These are phyloP conservation scores for Ustilaginoidea virens DNA, from an alignment of 2,329 filamentous ascomycete genomes.

Conservation along the genomic window DNA sequence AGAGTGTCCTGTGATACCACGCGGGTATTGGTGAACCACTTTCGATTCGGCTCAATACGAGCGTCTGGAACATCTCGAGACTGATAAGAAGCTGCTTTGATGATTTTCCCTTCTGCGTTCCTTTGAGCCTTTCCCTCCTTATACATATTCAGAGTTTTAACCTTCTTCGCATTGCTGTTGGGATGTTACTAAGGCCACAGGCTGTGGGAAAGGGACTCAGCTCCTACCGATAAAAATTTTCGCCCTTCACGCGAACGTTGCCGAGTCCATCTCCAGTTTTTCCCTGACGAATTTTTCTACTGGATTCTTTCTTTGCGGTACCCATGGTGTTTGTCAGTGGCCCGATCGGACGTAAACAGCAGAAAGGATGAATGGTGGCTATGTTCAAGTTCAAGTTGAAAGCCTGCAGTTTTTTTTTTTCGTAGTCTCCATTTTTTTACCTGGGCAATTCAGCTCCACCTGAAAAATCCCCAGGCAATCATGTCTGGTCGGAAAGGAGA, in stretches of 20 bases:
- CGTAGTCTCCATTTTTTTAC: slow-evolving; percentile 1
- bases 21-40: slow-evolving; percentile 95
- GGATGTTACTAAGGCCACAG: slow-evolving; percentile 6
- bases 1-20: slow-evolving; percentile 81
- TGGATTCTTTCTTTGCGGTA: slow-evolving; percentile 80
- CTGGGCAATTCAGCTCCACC: no score
- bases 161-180: slow-evolving; percentile 56
- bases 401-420: not conserved
- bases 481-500: no score
- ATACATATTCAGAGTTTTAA: slow-evolving; percentile 78
- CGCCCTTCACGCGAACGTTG: slow-evolving; percentile 87
- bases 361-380: not conserved
- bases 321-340: slow-evolving; percentile 44
- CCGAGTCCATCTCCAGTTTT: slow-evolving; percentile 74
- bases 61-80: slow-evolving; percentile 68
- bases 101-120: slow-evolving; percentile 72
- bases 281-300: slow-evolving; percentile 69
- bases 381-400: no score
- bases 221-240: slow-evolving; percentile 85
- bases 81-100: slow-evolving; percentile 71
- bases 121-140: slow-evolving; percentile 74
- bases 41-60: slow-evolving; percentile 86
- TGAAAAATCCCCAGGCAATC: no score
- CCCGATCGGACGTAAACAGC: slow-evolving; percentile 1
- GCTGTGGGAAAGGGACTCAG: not conserved